A percentile compares a stretch with the other conserved stretches of the same genome.
These are phyloP conservation scores for Trichophyton rubrum DNA, from an alignment of 2,329 filamentous ascomycete species.

Conservation along the genomic window DNA sequence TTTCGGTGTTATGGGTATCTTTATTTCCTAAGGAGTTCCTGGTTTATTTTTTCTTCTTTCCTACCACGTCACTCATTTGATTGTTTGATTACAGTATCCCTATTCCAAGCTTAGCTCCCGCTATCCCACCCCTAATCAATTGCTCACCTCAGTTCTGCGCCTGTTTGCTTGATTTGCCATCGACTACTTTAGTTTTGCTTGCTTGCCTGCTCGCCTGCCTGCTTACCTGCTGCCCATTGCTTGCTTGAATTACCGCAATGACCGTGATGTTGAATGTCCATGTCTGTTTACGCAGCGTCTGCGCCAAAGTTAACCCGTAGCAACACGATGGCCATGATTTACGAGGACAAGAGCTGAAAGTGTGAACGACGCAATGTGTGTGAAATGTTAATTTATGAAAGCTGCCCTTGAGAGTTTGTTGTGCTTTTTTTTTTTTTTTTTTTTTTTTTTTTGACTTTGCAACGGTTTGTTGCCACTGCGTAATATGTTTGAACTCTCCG, in stretches of 20 bases:
- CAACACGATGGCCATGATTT: background rate
- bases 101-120: background rate
- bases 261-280: background rate
- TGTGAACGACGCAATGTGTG: background rate
- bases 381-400: background rate
- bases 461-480: background rate
- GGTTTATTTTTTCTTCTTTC: background rate
- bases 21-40: background rate
- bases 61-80: background rate
- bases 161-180: background rate
- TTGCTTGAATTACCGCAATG: background rate
- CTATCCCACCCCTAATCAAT: background rate
- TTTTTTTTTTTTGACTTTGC: background rate
- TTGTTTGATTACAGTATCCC: background rate
- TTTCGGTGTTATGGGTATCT: background rate
- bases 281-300: background rate
- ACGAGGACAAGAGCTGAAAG: background rate
- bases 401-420: background rate
- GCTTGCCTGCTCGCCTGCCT: too few species aligned
- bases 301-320: background rate
- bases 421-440: background rate
- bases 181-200: background rate
- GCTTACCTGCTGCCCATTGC: too few species aligned
- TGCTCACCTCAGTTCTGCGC: background rate
- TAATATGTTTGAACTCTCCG: background rate